phyloP scores from a whole-genome alignment of 2,329 filamentous ascomycete species.

The Fusarium tuaranense region DNA sequence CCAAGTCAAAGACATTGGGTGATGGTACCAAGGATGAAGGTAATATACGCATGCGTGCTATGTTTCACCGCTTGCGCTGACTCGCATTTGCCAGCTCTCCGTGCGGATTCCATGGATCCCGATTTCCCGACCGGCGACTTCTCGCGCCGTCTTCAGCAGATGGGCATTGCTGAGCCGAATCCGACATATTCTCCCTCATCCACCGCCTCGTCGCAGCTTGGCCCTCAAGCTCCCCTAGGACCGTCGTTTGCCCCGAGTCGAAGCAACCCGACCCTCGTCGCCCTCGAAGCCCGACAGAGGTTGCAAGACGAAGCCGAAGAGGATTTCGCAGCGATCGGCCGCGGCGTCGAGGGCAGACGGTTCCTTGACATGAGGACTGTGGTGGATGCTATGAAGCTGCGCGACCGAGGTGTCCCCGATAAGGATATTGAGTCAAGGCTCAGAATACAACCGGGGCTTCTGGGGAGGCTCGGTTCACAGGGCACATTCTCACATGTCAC shows the following conservation, averaged over 20 bases:
- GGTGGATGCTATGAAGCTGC: constrained; percentile 59
- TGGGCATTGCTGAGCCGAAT: constrained; percentile 67
- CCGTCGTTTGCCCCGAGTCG: constrained; percentile 48
- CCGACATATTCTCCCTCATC: constrained; percentile 66
- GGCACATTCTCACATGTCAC: constrained; percentile 55
- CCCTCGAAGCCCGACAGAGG: constrained; percentile 60
- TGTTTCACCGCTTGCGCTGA: constrained; percentile 18
- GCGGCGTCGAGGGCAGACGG: constrained; percentile 51
- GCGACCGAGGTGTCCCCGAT: constrained; percentile 52
- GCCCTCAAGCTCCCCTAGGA: constrained; percentile 32
- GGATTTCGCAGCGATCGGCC: constrained; percentile 58
- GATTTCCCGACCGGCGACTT: constrained; percentile 58
- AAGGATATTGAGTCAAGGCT: constrained; percentile 60
- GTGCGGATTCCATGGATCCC: constrained; percentile 55
- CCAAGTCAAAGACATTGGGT: constrained; percentile 10
- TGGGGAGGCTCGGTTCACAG: constrained; percentile 57
- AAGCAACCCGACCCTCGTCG: constrained; percentile 60
- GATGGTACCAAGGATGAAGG: constrained; percentile 37
- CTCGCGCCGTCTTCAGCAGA: constrained; percentile 63
- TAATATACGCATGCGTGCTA: not conserved
- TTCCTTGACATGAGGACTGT: constrained; percentile 62
- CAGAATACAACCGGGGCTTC: constrained; percentile 58
- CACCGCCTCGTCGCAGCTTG: constrained; percentile 48
- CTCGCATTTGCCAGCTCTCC: constrained; percentile 49
- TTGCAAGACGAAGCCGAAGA: constrained; percentile 58